Evolutionary conservation across 129 eudicot genomes (phyloP), one percentile per base, ranked within the genome.

Genomic region (Heracleum sosnowskyi): DNA sequence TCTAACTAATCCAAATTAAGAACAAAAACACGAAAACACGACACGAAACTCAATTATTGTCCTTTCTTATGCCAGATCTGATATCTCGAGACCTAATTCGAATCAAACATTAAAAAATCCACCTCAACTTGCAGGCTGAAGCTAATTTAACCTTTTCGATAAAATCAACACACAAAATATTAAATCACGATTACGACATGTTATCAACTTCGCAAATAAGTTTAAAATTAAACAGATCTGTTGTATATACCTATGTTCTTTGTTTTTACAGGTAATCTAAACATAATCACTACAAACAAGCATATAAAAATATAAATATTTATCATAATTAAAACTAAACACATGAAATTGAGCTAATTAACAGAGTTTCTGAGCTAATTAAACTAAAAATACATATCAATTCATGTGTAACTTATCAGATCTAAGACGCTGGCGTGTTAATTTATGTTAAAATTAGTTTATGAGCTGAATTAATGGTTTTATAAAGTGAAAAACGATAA

Each of bases 41-140:
- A 22, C 40, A n/a, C 7, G 5, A 31, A 66, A 11, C 42, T 0
- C 7, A 39, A 40, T 8, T 40, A 22, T 26, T 26, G 24, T 39
- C 16, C n/a, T 62, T 60, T 41, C 46, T 55, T 7, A 26, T 15
- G 57, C 80, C 51, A 42, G 73, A 78, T 78, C 41, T 42, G 72
- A 63, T 41, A 78, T 63, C 15, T 10, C 42, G 1, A 31, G 39
- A 12, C 24, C 64, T 15, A 22, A 20, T 16, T 33, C 81, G 62
- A 76, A 73, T 26, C 91, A 31, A 46, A 20, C 22, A 39, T 24
- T 2, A 34, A 75, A 34, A 46, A 4, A 24, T 63, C n/a, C 47
- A 73, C 35, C 26, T n/a, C 31, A 64, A 20, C 76, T 78, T 71
- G 69, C 69, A 44, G 85, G 83, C 82, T 73, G 78, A 77, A 69